Base-by-base conservation (phyloP, 192 early-diverging fungal genomes). In the Linnemannia hyalina region DNA sequence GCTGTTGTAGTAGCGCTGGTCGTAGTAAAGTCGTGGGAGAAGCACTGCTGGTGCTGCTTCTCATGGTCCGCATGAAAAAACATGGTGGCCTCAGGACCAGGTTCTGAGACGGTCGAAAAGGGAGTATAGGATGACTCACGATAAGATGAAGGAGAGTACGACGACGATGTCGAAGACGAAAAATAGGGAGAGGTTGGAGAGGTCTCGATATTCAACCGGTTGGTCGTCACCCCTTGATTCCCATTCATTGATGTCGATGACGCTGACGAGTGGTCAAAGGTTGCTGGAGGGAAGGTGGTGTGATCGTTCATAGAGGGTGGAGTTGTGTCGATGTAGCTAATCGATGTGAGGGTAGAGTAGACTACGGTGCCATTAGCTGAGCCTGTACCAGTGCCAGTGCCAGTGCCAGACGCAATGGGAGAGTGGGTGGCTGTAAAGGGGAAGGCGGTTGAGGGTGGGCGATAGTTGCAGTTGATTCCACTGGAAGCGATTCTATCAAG, bases 131-230 rank as follows among this genome's bases (percentile, higher is more conserved):
- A 65, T 4, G 57, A 60, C 57, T 60, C 57, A 6, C 57, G 57
- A n/a, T 29, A n/a, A n/a, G 57, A 60, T 7, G 57, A 60, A 60
- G 57, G 57, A 60, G 57, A 60, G 57, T 60, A 60, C 57, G 57
- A 60, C n/a, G 57, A 60, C 26, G 57, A 26, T 60, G 57, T 26
- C 9, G 57, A 11, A 9, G 57, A 18, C 16, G 52, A 60, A 60
- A 8, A 60, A 60, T 60, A 60, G 26, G 57, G 57, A 23, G 57
- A 60, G n/a, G 57, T 11, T 3, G 57, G 23, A 9, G 57, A 60
- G 10, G n/a, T 60, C 57, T 60, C n/a, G 23, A 60, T 29, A 9
- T 60, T 23, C n/a, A 26, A 29, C 57, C n/a, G 57, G 8, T 10
- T n/a, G n/a, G 57, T 60, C 16, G 52, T 55, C 57, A 60, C 26